Evolutionary conservation across 2,329 filamentous ascomycete genomes (phyloP), one percentile per base, ranked within the genome.

Genomic region (Aspergillus viridinutans): DNA sequence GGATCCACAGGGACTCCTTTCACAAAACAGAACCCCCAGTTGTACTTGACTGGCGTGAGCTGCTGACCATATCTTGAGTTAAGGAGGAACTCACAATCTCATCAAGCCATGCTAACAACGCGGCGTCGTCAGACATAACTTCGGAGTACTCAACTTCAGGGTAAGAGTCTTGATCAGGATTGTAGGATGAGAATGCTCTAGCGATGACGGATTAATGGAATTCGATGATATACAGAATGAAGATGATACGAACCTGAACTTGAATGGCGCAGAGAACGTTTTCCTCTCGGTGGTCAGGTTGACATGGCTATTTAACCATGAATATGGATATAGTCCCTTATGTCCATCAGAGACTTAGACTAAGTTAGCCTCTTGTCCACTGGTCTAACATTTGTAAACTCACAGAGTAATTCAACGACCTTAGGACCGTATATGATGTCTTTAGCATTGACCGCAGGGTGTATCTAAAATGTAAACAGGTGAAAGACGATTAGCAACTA

Each of bases 11-110:
- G 90, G 14, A 88, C 88, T 47, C 81, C 78, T 50, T 86, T 81
- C 17, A 97, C 84, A 67, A 93, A 93, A 64, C 83, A 90, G 69
- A 96, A 91, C 3, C 93, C 92, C 60, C 83, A 84, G 58, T 76
- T 72, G 58, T 83, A 83, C 89, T 92, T 59, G 26, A 53, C 32
- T 21, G 23, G 25, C 6, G 35, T 63, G 51, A 65, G 58, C 54
- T 32, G 49, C 21, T 32, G 42, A 55, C 26, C 9, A 25, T 28
- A 6, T 29, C 25, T 9, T 9, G 21, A 17, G 35, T 8, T 2
- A 40, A 14, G 6, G 32, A 28, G 45, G 40, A 12, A 60, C 73
- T 62, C 62, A 76, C 75, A 53, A 95, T 88, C 38, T 83, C 80
- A 38, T 78, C 74, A n/a, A 87, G 85, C 79, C 90, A 81, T 23